Evolutionary conservation across 2,329 filamentous ascomycete species (phyloP).

Genomic region (Nigrograna mackinnonii): DNA sequence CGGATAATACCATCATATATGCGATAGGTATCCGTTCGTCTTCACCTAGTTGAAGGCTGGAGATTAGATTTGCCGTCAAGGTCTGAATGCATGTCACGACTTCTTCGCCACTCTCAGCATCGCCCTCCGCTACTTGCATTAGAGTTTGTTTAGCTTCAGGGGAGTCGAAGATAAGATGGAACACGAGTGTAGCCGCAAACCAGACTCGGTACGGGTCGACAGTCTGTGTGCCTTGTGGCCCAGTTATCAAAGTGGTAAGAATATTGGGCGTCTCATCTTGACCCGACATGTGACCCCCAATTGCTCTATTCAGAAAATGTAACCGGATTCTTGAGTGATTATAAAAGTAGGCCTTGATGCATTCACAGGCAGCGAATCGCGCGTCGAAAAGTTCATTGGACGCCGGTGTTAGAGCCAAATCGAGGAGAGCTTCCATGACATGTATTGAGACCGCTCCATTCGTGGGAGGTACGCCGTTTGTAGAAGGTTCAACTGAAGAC

Average conservation of each 20-base stretch:
- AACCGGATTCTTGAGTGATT: slow-evolving; percentile 78
- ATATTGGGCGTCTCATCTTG: slow-evolving; percentile 87
- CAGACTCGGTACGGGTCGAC: slow-evolving; percentile 85
- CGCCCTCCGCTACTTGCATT: slow-evolving; percentile 84
- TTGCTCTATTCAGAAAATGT: slow-evolving; percentile 86
- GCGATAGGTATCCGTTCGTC: slow-evolving; percentile 81
- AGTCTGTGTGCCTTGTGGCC: slow-evolving; percentile 62
- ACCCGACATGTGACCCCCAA: slow-evolving; percentile 80
- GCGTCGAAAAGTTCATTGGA: slow-evolving; percentile 73
- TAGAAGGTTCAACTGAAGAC: slow-evolving; percentile 54
- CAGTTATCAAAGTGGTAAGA: slow-evolving; percentile 76
- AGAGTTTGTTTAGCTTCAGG: slow-evolving; percentile 76
- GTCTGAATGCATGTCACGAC: slow-evolving; percentile 93
- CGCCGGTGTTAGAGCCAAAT: slow-evolving; percentile 74
- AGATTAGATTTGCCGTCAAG: slow-evolving; percentile 82
- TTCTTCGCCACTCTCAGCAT: slow-evolving; percentile 87
- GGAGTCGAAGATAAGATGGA: slow-evolving; percentile 84
- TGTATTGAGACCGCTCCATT: slow-evolving; percentile 70
- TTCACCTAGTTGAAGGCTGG: slow-evolving; percentile 73
- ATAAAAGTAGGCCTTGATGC: slow-evolving; percentile 89
- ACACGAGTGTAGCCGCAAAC: slow-evolving; percentile 85
- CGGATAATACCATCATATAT: slow-evolving; percentile 85
- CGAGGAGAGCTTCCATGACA: slow-evolving; percentile 90
- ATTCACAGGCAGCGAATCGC: slow-evolving; percentile 83
- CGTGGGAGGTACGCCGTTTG: slow-evolving; percentile 45